Conservation (phyloP, 305 asterid species). For the Fraxinus velutina region DNA sequence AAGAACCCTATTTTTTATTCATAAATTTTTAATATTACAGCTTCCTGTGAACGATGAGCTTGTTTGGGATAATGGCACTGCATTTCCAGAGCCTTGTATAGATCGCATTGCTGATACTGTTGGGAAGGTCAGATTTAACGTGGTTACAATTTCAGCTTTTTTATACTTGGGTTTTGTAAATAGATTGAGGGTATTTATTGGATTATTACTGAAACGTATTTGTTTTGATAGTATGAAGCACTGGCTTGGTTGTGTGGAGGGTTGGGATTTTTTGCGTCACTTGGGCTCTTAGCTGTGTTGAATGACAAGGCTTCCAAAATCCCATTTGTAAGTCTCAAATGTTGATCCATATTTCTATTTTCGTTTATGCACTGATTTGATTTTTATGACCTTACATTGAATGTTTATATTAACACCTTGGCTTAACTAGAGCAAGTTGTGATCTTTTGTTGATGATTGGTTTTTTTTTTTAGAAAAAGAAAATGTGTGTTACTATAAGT, state of each 20-base stretch:
- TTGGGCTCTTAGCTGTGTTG: slow-evolving; percentile 80
- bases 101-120: slow-evolving; percentile 93
- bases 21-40: slow-evolving; percentile 36
- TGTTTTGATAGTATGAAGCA: slow-evolving; percentile 70
- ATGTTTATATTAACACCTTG: background rate
- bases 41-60: slow-evolving; percentile 81
- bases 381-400: background rate
- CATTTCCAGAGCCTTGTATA: slow-evolving; percentile 89
- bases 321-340: slow-evolving; percentile 67
- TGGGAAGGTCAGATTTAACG: slow-evolving; percentile 57
- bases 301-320: slow-evolving; percentile 90
- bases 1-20: background rate
- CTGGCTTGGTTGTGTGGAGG: slow-evolving; percentile 94
- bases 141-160: slow-evolving; percentile 20
- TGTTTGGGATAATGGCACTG: slow-evolving; percentile 85
- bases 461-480: background rate
- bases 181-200: background rate
- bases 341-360: background rate
- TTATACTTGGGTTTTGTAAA: background rate
- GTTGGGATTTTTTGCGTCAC: slow-evolving; percentile 59
- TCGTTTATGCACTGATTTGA: background rate
- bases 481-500: background rate
- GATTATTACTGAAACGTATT: background rate
- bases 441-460: background rate
- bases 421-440: background rate